These are phyloP conservation scores for Penicillium occitanis DNA, from an alignment of 2,329 filamentous ascomycete genomes.

Conservation along the genomic window DNA sequence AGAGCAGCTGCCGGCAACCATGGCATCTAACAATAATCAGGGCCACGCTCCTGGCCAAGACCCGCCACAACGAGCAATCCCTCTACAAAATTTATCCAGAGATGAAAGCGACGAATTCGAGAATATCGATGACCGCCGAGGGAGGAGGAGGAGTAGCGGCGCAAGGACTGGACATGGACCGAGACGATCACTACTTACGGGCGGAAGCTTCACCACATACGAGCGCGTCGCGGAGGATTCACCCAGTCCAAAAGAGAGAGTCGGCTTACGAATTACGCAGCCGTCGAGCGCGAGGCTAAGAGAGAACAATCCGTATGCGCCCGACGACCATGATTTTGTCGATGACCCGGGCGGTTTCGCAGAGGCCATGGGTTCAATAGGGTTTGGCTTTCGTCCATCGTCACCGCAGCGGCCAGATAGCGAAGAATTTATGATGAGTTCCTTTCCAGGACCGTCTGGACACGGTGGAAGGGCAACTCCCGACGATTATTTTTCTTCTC, in stretches of 20 bases:
- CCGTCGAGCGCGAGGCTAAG: conserved; percentile 26
- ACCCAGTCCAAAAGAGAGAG: conserved; percentile 44
- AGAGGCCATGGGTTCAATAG: conserved; percentile 44
- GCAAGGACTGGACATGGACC: conserved; percentile 39
- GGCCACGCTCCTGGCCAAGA: conserved; percentile 27
- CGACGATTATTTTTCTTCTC: conserved; percentile 57
- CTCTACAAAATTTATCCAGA: conserved; percentile 63
- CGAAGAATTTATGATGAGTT: conserved; percentile 27
- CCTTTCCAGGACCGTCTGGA: conserved; percentile 24
- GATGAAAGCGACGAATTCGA: conserved; percentile 32
- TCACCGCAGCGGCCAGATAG: conserved; percentile 27
- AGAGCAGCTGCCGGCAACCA: conserved; percentile 38
- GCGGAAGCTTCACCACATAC: conserved; percentile 49
- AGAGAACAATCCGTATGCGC: conserved; percentile 25
- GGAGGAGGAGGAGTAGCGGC: conserved; percentile 35
- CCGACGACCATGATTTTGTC: conserved; percentile 27
- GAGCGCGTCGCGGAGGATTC: conserved; percentile 55
- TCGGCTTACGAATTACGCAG: conserved; percentile 27
- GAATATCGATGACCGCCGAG: conserved; percentile 31
- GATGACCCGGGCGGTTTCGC: conserved; percentile 44
- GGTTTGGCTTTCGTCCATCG: conserved; percentile 38
- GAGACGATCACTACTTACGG: conserved; percentile 42
- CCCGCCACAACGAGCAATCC: conserved; percentile 59
- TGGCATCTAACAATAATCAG: conserved; percentile 42
- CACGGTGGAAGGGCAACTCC: conserved; percentile 39